These are phyloP conservation scores for Heterobasidion irregulare DNA, from an alignment of 1,284 basidiomycete genomes.

Conservation along the genomic window DNA sequence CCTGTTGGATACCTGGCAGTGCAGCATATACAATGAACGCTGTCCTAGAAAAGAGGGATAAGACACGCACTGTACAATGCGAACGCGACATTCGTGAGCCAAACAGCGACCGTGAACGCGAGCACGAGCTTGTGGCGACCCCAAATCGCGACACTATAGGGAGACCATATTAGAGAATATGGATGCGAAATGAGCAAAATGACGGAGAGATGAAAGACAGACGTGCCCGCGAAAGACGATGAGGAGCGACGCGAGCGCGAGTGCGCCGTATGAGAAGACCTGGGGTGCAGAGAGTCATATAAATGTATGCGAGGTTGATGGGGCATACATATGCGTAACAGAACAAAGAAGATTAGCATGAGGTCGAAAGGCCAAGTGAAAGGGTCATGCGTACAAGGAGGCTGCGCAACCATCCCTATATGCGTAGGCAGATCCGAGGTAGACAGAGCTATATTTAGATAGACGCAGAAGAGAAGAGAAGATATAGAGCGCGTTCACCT, in stretches of 20 bases:
- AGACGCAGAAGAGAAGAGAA: not conserved
- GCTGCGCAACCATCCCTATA: not conserved
- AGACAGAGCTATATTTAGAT: not conserved
- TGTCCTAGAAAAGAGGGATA: not conserved
- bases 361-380: not conserved
- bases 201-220: not conserved
- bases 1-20: no score
- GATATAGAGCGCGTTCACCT: not conserved
- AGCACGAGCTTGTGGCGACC: not conserved
- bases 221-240: constrained; percentile 7
- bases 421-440: not conserved
- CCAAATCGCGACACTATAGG: constrained; percentile 6
- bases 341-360: not conserved
- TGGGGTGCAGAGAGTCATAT: not conserved
- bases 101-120: not conserved
- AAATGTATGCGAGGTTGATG: not conserved
- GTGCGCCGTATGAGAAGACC: constrained; percentile 5
- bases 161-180: not conserved
- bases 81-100: constrained; percentile 2
- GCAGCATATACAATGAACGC: no score
- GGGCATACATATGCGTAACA: not conserved
- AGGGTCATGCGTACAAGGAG: not conserved
- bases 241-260: constrained; percentile 3
- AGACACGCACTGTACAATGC: constrained; percentile 4
- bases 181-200: not conserved